A percentile compares a stretch with the other conserved stretches of the same genome.
Evolutionary conservation across 495 filamentous ascomycete genomes (phyloP).

Genomic region (Aspergillus saccharolyticus): DNA sequence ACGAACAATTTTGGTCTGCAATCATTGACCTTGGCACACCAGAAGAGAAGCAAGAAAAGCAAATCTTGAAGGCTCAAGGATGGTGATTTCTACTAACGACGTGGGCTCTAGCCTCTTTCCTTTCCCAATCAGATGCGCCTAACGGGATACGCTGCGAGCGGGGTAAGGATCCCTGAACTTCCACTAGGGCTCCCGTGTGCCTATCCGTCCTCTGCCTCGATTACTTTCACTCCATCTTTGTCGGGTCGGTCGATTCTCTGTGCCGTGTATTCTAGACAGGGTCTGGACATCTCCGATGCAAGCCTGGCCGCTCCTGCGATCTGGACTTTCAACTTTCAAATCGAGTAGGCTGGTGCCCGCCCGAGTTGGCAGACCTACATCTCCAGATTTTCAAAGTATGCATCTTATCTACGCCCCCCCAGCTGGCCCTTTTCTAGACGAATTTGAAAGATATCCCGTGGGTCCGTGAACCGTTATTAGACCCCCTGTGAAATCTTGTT

Average conservation of each 20-base stretch:
- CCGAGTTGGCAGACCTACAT: not conserved
- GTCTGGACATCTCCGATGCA: not conserved
- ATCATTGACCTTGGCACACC: conserved; percentile 24
- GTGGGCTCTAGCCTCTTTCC: not conserved
- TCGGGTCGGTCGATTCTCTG: not conserved
- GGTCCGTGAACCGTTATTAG: conserved; percentile 5
- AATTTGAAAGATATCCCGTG: not conserved
- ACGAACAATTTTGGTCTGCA: conserved; percentile 5
- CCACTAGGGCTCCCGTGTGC: conserved; percentile 16
- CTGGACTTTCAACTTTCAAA: not conserved
- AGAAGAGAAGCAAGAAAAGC: conserved; percentile 14
- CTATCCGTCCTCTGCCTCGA: not conserved
- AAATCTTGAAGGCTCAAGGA: conserved; percentile 3
- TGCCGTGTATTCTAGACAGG: not conserved
- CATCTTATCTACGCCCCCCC: conserved; percentile 1
- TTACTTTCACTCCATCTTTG: not conserved
- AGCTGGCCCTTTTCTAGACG: not conserved
- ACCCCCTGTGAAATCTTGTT: not conserved
- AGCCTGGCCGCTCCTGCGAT: not conserved
- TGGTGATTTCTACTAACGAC: not conserved
- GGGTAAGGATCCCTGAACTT: conserved; percentile 8
- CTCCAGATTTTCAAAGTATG: not conserved
- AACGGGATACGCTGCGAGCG: conserved; percentile 12
- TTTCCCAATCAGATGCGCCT: conserved; percentile 12
- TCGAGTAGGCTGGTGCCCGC: not conserved